phyloP scores from a whole-genome alignment of 176 grass and related monocot species.

The Bromus sterilis region DNA sequence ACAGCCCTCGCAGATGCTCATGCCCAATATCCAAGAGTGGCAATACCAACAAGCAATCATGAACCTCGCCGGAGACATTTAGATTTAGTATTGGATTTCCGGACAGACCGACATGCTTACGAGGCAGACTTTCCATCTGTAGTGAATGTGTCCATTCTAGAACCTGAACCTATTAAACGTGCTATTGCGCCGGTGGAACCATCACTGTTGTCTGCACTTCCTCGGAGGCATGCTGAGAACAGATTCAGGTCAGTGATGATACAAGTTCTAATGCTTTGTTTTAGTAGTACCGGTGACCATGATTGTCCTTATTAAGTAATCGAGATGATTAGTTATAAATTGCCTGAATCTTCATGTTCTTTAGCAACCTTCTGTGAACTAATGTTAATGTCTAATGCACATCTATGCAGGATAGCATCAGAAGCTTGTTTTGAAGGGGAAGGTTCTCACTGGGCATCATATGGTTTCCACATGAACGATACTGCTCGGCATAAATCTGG shows the following conservation, averaged over 20 bases:
- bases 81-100: constrained; percentile 70
- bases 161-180: constrained; percentile 31
- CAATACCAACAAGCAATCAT: constrained; percentile 26
- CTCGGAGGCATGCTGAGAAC: constrained; percentile 55
- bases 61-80: constrained; percentile 38
- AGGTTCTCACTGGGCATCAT: constrained; percentile 69
- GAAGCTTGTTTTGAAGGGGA: constrained; percentile 86
- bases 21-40: constrained; percentile 21
- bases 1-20: constrained; percentile 57
- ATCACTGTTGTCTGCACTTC: constrained; percentile 29
- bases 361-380: neutral
- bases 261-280: neutral
- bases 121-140: constrained; percentile 49
- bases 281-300: neutral
- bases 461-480: constrained; percentile 58
- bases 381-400: constrained; percentile 7
- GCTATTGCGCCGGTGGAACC: constrained; percentile 4
- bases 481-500: constrained; percentile 38
- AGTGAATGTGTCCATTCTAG: constrained; percentile 62
- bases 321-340: neutral
- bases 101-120: constrained; percentile 20
- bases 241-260: constrained; percentile 66
- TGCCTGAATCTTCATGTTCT: neutral
- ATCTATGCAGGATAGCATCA: constrained; percentile 59
- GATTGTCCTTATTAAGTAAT: neutral